phyloP scores from a whole-genome alignment of 257 asterid species.

The Solanum pimpinellifolium region DNA sequence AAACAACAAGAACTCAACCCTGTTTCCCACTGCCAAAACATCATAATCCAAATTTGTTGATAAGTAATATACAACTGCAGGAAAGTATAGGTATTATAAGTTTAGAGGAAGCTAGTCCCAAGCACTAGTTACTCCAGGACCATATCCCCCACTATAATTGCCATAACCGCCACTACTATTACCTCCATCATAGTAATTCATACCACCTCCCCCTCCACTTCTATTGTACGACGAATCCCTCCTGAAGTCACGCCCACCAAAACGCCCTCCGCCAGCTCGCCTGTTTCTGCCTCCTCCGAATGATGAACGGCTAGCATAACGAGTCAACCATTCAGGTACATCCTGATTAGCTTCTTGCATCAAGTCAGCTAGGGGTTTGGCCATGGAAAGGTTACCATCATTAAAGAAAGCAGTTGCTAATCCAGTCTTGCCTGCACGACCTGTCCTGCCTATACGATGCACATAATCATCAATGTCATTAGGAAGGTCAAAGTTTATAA shows the following conservation, averaged over 20 bases:
- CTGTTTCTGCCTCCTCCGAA: conserved; percentile 34
- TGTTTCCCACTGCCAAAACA: neutral
- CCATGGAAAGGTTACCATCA: conserved; percentile 51
- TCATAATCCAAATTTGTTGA: neutral
- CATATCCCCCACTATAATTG: conserved; percentile 31
- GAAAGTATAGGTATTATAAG: neutral
- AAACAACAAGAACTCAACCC: neutral
- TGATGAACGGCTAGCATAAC: conserved; percentile 54
- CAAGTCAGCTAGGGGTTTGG: conserved; percentile 55
- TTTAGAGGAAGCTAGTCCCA: conserved; percentile 33
- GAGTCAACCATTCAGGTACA: conserved; percentile 79
- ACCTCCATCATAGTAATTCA: conserved; percentile 24
- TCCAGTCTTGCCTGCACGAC: conserved; percentile 87
- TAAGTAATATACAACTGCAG: neutral
- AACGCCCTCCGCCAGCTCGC: conserved; percentile 65
- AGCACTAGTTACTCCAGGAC: conserved; percentile 39
- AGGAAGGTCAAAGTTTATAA: conserved; percentile 78
- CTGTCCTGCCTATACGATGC: conserved; percentile 84
- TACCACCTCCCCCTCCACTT: conserved; percentile 23
- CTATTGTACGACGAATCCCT: conserved; percentile 34
- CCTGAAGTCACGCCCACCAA: conserved; percentile 75
- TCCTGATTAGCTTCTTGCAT: conserved; percentile 85
- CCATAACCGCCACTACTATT: conserved; percentile 21
- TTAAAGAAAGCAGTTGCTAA: conserved; percentile 84
- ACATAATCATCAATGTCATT: conserved; percentile 82